phyloP scores from a whole-genome alignment of 1,284 basidiomycete genomes.

The Ceratobasidium theobromae region DNA sequence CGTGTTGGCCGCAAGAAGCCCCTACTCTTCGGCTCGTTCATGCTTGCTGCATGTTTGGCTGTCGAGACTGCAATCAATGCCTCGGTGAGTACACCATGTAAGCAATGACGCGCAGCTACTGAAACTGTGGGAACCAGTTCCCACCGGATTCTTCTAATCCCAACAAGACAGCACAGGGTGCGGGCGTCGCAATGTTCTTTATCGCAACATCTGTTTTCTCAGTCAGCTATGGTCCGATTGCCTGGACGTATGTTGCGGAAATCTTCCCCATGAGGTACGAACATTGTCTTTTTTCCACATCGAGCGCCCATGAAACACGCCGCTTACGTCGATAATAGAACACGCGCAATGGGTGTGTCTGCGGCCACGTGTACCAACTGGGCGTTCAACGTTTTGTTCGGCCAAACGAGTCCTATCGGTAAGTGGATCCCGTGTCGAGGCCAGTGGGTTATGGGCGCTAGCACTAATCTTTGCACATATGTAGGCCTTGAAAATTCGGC shows the following conservation, averaged over 20 bases:
- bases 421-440: background rate
- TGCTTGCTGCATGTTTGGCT: conserved; percentile 19
- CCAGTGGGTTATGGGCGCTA: no score
- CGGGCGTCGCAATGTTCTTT: conserved; percentile 53
- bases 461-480: background rate
- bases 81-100: background rate
- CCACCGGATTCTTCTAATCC: conserved; percentile 18
- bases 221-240: conserved; percentile 23
- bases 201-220: conserved; percentile 64
- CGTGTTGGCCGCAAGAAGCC: conserved; percentile 23
- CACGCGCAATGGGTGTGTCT: conserved; percentile 21
- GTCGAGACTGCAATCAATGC: conserved; percentile 25
- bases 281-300: background rate
- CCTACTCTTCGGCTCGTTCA: conserved; percentile 18
- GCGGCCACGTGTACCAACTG: conserved; percentile 23
- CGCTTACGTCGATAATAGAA: background rate
- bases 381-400: conserved; percentile 25
- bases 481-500: conserved; percentile 15
- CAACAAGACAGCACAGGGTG: conserved; percentile 16
- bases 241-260: conserved; percentile 29
- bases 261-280: conserved; percentile 26
- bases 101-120: background rate
- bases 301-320: background rate
- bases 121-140: background rate
- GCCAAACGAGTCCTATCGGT: conserved; percentile 26